Base-by-base conservation (phyloP, 768 basidiomycete species). In the Macrocybe gigantea region DNA sequence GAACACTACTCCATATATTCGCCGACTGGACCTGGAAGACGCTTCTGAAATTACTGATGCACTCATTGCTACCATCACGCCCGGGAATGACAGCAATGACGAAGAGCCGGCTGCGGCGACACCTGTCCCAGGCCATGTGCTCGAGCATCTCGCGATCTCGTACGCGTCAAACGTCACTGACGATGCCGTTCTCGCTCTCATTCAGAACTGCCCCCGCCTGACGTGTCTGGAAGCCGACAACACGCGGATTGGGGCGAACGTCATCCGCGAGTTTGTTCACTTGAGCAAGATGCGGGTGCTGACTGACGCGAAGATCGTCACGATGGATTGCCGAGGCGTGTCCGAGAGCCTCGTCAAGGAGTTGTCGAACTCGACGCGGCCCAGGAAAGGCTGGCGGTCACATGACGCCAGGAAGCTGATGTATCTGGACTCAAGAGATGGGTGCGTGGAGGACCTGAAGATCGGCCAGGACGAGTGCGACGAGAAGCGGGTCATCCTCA, bases 11-110 rank as follows among this genome's bases (percentile, higher is more conserved):
- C 87, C 87, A 1, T 62, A 72, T 51, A 81, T 96, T 41, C 75
- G 82, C 47, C 79, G 79, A 39, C 66, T 95, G 36, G 93, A 96
- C 61, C 68, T 96, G n/a, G 93, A 95, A 59, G 88, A 91, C 53
- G 89, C 89, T 5, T 63, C 65, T 9, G 77, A 82, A 12, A 78
- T 93, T 45, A 85, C 79, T 1, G 91, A 95, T 61, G 66, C 71
- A 2, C 75, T 93, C n/a, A 62, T 95, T 22, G 67, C 70, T 13
- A 69, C 71, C 0, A 68, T 96, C 33, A 88, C 86, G 1, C 85
- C 83, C 5, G 32, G 22, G 12, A 12, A n/a, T 36, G 29, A 14
- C 22, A 31, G 22, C n/a, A 52, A 33, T 34, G 22, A 40, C 33
- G 42, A 41, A n/a, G 13, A 33, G n/a, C 43, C 10, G 13, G 13